Conservation (phyloP, 352 stramenopile genomes). For the Phytophthora chlamydospora region DNA sequence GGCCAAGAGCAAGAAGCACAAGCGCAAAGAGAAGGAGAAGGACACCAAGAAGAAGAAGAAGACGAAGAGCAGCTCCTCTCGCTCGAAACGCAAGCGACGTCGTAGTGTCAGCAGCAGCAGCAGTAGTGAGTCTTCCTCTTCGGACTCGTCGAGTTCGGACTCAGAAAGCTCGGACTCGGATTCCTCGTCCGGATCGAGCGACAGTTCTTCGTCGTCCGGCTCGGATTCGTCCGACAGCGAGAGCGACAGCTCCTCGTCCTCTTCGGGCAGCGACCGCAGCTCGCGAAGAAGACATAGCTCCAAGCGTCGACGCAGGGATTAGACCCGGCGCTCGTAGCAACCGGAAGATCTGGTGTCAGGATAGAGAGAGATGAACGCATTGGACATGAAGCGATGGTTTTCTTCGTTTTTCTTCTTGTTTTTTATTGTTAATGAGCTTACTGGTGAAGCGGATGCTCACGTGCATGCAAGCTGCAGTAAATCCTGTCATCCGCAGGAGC, state of each 20-base stretch:
- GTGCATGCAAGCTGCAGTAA: conserved; percentile 1
- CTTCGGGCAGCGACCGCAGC: conserved; percentile 33
- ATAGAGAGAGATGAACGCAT: conserved; percentile 1
- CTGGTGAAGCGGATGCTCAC: conserved; percentile 5
- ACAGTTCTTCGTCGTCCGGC: conserved; percentile 21
- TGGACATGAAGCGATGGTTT: background rate
- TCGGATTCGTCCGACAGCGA: conserved; percentile 37
- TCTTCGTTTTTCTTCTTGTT: conserved; percentile 11
- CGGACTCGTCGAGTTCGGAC: conserved; percentile 38
- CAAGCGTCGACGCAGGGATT: conserved; percentile 55
- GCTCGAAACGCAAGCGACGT: conserved; percentile 28
- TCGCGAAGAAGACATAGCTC: conserved; percentile 30
- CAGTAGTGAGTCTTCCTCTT: conserved; percentile 36
- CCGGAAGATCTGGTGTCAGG: conserved; percentile 5
- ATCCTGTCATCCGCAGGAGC: background rate
- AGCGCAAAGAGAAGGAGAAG: conserved; percentile 32
- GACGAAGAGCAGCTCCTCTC: conserved; percentile 7
- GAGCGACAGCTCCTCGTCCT: conserved; percentile 37
- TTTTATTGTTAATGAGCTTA: conserved; percentile 22
- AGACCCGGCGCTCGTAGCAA: conserved; percentile 4
- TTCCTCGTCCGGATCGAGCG: conserved; percentile 22
- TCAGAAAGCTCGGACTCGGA: conserved; percentile 22
- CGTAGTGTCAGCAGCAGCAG: conserved; percentile 42
- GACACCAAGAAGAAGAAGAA: conserved; percentile 23
- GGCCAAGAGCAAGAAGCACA: conserved; percentile 36